Evolutionary conservation across 1,284 basidiomycete species (phyloP).

Genomic region (Puccinia polysora): DNA sequence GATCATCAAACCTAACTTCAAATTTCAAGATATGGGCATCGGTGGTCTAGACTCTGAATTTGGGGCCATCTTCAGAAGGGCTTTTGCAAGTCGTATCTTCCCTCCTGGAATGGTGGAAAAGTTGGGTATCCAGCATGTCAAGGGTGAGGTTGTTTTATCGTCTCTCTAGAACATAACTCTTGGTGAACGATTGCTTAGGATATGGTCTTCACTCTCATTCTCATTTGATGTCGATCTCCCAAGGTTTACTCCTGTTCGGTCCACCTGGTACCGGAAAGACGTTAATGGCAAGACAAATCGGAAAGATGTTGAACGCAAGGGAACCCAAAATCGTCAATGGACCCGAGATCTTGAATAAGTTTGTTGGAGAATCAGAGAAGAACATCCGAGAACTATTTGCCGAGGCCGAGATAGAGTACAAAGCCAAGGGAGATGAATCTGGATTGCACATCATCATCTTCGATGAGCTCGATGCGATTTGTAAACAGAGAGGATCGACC

Average conservation of each 20-base stretch:
- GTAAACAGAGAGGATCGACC: conserved; percentile 88
- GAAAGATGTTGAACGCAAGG: conserved; percentile 96
- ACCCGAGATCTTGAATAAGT: conserved; percentile 96
- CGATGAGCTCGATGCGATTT: conserved; percentile 97
- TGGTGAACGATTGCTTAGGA: too few species aligned
- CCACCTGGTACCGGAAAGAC: conserved; percentile 99
- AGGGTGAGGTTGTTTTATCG: conserved; percentile 60
- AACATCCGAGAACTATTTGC: conserved; percentile 96
- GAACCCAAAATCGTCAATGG: conserved; percentile 99
- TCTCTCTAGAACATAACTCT: too few species aligned
- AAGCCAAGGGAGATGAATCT: conserved; percentile 96
- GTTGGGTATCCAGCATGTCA: conserved; percentile 97
- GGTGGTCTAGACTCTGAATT: conserved; percentile 96
- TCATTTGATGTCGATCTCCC: not conserved
- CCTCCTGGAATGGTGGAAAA: conserved; percentile 95
- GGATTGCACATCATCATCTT: conserved; percentile 99
- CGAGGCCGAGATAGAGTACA: conserved; percentile 98
- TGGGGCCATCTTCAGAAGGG: conserved; percentile 92
- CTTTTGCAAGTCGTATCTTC: conserved; percentile 96
- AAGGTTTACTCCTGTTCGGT: conserved; percentile 87
- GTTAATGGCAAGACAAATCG: conserved; percentile 95
- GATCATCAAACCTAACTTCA: conserved; percentile 96
- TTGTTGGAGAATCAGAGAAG: conserved; percentile 96
- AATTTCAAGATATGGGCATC: conserved; percentile 99
- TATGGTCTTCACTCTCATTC: not conserved